Conservation (phyloP, 768 basidiomycete genomes). For the Mycena vulgaris region DNA sequence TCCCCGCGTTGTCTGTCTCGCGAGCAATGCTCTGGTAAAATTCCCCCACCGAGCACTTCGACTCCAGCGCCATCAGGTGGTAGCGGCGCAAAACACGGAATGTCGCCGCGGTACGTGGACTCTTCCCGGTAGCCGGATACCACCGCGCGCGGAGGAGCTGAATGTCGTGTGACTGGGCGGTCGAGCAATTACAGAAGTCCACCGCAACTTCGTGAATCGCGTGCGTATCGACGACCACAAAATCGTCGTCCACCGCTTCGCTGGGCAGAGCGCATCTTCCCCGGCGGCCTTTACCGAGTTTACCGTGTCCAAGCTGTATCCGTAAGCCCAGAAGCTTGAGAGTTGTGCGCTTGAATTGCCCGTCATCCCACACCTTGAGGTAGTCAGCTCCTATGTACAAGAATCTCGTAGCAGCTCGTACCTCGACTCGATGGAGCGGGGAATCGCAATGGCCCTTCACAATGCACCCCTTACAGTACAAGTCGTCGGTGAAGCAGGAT, state of each 20-base stretch:
- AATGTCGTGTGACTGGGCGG: too few relatives aligned
- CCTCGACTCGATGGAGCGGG: constrained; percentile 38
- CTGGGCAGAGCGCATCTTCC: neutral
- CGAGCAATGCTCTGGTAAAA: too few relatives aligned
- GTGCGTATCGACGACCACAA: too few relatives aligned
- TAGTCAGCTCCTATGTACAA: neutral
- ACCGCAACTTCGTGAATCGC: too few relatives aligned
- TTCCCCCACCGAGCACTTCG: too few relatives aligned
- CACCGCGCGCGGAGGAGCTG: too few relatives aligned
- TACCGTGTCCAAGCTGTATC: constrained; percentile 42
- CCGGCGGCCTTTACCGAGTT: neutral
- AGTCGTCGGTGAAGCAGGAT: constrained; percentile 24
- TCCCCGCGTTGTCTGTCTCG: too few relatives aligned
- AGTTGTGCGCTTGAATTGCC: constrained; percentile 22
- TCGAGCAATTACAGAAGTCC: too few relatives aligned
- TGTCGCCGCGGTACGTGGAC: neutral
- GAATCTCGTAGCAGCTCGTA: neutral
- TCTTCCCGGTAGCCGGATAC: constrained; percentile 20
- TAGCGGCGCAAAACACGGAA: neutral
- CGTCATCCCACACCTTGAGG: constrained; percentile 31
- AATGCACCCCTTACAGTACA: constrained; percentile 35
- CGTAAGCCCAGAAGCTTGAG: constrained; percentile 37
- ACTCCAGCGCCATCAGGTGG: constrained; percentile 1
- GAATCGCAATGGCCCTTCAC: constrained; percentile 21
- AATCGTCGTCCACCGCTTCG: too few relatives aligned